Evolutionary conservation across 2,329 filamentous ascomycete species (phyloP).

Genomic region (Fusarium xylarioides): DNA sequence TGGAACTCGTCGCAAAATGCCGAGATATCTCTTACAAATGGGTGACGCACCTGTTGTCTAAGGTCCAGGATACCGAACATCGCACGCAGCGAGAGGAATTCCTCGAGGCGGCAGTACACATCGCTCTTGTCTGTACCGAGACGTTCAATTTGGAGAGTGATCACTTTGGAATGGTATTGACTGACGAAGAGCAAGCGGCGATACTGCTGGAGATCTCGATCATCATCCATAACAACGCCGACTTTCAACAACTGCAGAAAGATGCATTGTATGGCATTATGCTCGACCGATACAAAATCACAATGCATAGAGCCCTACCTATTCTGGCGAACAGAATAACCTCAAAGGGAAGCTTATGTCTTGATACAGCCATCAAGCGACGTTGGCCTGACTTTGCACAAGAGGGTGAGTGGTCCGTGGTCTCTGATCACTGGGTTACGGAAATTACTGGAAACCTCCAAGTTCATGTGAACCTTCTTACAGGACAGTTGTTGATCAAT

Average conservation of each 20-base stretch:
- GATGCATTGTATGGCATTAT: neutral
- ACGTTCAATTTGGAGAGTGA: conserved; percentile 25
- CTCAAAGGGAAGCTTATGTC: neutral
- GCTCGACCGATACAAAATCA: conserved; percentile 11
- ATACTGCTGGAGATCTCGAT: conserved; percentile 25
- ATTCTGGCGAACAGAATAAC: neutral
- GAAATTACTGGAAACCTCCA: neutral
- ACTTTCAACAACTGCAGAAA: neutral
- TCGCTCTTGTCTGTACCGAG: conserved; percentile 21
- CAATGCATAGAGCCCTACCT: conserved; percentile 5
- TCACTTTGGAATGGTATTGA: neutral
- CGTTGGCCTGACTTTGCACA: conserved; percentile 26
- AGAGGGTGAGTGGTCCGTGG: neutral
- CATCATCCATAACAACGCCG: conserved; percentile 4
- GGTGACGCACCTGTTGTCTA: neutral
- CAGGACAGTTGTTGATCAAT: conserved; percentile 17
- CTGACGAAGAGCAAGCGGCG: conserved; percentile 7
- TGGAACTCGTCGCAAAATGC: conserved; percentile 1
- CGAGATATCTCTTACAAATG: conserved; percentile 19
- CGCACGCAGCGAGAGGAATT: conserved; percentile 14
- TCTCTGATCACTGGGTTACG: conserved; percentile 19
- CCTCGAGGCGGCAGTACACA: neutral
- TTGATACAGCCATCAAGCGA: conserved; percentile 27
- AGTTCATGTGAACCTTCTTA: conserved; percentile 24
- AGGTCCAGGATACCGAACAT: neutral